phyloP scores from a whole-genome alignment of 108 stramenopile species.

The Pseudonitzschia delicatissima region DNA sequence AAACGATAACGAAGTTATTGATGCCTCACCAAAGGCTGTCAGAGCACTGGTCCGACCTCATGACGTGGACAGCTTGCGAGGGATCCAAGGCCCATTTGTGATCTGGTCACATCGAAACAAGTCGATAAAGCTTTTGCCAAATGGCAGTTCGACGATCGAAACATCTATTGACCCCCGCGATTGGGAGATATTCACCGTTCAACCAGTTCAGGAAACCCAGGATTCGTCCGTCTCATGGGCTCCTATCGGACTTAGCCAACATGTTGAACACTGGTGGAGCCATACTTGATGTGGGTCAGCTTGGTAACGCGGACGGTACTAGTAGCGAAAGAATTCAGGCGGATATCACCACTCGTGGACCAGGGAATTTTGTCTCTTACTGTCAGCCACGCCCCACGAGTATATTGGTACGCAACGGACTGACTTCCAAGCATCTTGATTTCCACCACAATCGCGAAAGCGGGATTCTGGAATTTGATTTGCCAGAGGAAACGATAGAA shows the following conservation, averaged over 20 bases:
- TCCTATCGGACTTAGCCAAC: constrained; percentile 40
- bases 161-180: constrained; percentile 20
- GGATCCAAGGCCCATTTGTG: constrained; percentile 25
- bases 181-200: constrained; percentile 41
- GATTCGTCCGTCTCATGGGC: constrained; percentile 21
- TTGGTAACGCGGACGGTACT: constrained; percentile 1
- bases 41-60: constrained; percentile 20
- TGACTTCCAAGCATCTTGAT: not conserved
- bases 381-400: constrained; percentile 30
- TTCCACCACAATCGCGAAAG: constrained; percentile 15
- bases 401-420: constrained; percentile 15
- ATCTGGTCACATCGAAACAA: constrained; percentile 26
- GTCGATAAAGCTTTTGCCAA: constrained; percentile 18
- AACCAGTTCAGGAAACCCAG: constrained; percentile 11
- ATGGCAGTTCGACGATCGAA: constrained; percentile 17
- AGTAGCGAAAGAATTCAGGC: constrained; percentile 12
- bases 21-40: constrained; percentile 17
- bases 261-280: constrained; percentile 55
- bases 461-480: constrained; percentile 16
- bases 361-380: constrained; percentile 38
- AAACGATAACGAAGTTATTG: constrained; percentile 34
- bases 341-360: constrained; percentile 34
- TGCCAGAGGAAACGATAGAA: constrained; percentile 18
- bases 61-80: constrained; percentile 27
- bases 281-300: constrained; percentile 5